phyloP scores from a whole-genome alignment of 1,284 basidiomycete species.

The Filobasidium uniguttulatum region DNA sequence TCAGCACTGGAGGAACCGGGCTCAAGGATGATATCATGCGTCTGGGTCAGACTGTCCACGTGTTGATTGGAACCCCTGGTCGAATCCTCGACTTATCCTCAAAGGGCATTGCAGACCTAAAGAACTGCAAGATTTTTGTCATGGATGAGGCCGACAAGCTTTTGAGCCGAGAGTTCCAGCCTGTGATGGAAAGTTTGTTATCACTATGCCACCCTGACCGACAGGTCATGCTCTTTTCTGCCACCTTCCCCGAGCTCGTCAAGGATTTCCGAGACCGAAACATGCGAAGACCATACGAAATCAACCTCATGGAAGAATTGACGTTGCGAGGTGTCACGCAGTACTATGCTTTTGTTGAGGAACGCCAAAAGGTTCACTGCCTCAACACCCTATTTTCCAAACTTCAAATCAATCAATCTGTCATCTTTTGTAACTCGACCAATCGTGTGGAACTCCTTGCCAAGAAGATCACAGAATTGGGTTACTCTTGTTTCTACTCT shows the following conservation, averaged over 20 bases:
- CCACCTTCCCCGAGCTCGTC: conserved; percentile 97
- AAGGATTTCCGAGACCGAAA: conserved; percentile 99
- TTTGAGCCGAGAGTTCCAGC: conserved; percentile 91
- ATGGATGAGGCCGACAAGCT: conserved; percentile 99
- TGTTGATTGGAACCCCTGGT: conserved; percentile 93
- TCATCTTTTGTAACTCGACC: conserved; percentile 99
- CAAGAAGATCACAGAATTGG: conserved; percentile 97
- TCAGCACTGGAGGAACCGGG: conserved; percentile 95
- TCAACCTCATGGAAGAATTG: conserved; percentile 99
- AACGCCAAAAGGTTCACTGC: conserved; percentile 98
- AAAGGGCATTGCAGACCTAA: conserved; percentile 86
- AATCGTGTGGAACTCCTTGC: conserved; percentile 97
- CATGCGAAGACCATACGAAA: conserved; percentile 92
- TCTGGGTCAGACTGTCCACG: conserved; percentile 77
- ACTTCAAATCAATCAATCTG: conserved; percentile 99
- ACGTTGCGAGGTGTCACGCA: conserved; percentile 97
- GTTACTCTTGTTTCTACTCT: conserved; percentile 99
- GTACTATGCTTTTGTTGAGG: conserved; percentile 98
- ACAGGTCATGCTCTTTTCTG: conserved; percentile 98
- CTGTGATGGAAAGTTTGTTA: conserved; percentile 94
- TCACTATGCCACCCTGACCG: conserved; percentile 69
- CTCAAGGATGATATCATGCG: conserved; percentile 96
- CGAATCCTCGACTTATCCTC: conserved; percentile 89
- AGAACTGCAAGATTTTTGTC: conserved; percentile 87
- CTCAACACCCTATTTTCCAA: conserved; percentile 94